These are phyloP conservation scores for Lactarius sp. DNA, from an alignment of 768 basidiomycete species.

Conservation along the genomic window DNA sequence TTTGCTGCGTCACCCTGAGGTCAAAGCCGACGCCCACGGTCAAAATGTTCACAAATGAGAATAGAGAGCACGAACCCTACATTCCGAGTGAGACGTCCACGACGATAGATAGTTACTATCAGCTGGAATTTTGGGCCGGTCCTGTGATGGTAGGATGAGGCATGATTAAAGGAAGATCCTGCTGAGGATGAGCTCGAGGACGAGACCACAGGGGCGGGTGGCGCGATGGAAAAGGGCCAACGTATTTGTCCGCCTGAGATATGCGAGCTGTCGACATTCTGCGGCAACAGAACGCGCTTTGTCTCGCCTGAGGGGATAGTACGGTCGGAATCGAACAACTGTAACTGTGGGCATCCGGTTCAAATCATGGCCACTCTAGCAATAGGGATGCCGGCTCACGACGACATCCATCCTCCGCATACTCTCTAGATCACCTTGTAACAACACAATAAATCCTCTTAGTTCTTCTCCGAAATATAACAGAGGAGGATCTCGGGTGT, in stretches of 20 bases:
- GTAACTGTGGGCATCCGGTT: background rate
- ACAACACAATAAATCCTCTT: slow-evolving; percentile 8
- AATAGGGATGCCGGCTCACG: slow-evolving; percentile 1
- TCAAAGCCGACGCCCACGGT: background rate
- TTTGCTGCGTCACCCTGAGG: slow-evolving; percentile 3
- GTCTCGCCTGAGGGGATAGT: slow-evolving; percentile 3
- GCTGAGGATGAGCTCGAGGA: background rate
- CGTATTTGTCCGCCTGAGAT: background rate
- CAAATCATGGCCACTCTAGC: background rate
- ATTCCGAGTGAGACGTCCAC: slow-evolving; percentile 11
- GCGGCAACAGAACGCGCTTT: background rate
- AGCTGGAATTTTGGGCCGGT: slow-evolving; percentile 3
- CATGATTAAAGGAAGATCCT: background rate
- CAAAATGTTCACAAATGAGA: background rate
- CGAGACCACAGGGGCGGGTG: background rate
- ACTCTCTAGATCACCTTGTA: background rate
- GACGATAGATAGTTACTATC: slow-evolving; percentile 15
- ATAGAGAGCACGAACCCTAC: slow-evolving; percentile 7
- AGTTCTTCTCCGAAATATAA: slow-evolving; percentile 21
- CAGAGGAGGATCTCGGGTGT: background rate
- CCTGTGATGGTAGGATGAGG: background rate
- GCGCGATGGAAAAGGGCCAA: slow-evolving; percentile 15
- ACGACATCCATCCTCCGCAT: slow-evolving; percentile 19
- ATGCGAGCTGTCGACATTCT: slow-evolving; percentile 7
- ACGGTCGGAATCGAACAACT: slow-evolving; percentile 10